Evolutionary conservation across 2,329 filamentous ascomycete genomes (phyloP), one percentile per base, ranked within the genome.

Genomic region (Colletotrichum aenigma): DNA sequence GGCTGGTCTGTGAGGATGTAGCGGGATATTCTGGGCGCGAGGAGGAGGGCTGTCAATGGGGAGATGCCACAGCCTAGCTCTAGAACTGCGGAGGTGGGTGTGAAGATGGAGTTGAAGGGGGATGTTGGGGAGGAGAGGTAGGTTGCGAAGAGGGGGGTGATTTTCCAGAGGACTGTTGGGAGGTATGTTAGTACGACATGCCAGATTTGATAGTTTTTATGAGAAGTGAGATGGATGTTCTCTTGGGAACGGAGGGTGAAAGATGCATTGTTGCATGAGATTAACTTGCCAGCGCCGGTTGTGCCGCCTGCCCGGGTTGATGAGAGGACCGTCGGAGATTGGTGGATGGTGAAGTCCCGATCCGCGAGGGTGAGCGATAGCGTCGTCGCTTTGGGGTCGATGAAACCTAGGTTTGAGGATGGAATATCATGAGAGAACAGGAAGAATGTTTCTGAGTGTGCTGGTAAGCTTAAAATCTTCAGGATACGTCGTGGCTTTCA

Each of bases 31-130:
- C 86, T 86, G 2, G 91, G 90, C 3, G 91, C 90, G 15, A 98
- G 85, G 8, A 91, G 87, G 48, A 97, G 87, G 4, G 94, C 95
- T 38, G 96, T 91, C 43, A 98, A 88, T 21, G 94, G 95, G 1
- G 96, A 94, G 71, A 98, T 94, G 70, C 97, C 97, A 82, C 95
- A 96, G 58, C 97, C 97, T 7, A 99, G 91, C 82, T 98, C 97
- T 71, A 98, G 87, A 24, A 96, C 87, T 7, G 87, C 87, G 7
- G 94, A 92, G 3, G 86, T 79, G 0, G 87, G 75, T 28, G 87
- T 84, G 9, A 96, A 87, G 66, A 93, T 80, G 61, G 85, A 85
- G 71, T 85, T 80, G 64, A 98, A 88, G 1, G 91, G 83, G 82
- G 95, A 96, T 34, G 84, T 81, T 3, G 89, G 84, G 5, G 89